Percentiles rank a stretch among this genome's conserved stretches.
These are phyloP conservation scores for Spergularia marina DNA, from an alignment of 148 eudicot genomes.

Conservation along the genomic window DNA sequence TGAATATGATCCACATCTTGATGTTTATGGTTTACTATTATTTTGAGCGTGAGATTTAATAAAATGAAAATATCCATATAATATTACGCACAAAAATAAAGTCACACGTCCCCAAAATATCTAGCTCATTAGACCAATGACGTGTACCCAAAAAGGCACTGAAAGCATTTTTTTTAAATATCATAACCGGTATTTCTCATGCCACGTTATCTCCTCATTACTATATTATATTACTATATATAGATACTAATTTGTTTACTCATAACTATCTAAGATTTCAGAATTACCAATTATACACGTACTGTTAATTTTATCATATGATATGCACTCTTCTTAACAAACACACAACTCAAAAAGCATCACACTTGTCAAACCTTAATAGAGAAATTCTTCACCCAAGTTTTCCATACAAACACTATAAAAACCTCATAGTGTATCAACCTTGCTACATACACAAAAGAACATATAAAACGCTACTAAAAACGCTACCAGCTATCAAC, in stretches of 20 bases:
- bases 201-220: constrained; percentile 25
- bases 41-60: not conserved
- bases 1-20: no score
- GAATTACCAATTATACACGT: not conserved
- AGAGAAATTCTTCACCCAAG: no score
- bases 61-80: not conserved
- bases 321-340: not conserved
- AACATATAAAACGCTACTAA: not conserved
- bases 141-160: constrained; percentile 25
- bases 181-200: constrained; percentile 6
- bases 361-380: not conserved
- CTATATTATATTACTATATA: not conserved
- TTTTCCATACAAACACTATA: no score
- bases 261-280: no score
- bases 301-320: not conserved
- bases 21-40: not conserved
- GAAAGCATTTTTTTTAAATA: not conserved
- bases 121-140: constrained; percentile 16
- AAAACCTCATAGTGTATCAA: no score
- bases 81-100: not conserved
- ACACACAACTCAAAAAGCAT: constrained; percentile 2
- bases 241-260: no score
- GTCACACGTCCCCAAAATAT: constrained; percentile 23
- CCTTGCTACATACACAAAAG: not conserved
- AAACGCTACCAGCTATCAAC: not conserved